These are phyloP conservation scores for Exutisphaerella laricina DNA, from an alignment of 2,329 filamentous ascomycete species.

Conservation along the genomic window DNA sequence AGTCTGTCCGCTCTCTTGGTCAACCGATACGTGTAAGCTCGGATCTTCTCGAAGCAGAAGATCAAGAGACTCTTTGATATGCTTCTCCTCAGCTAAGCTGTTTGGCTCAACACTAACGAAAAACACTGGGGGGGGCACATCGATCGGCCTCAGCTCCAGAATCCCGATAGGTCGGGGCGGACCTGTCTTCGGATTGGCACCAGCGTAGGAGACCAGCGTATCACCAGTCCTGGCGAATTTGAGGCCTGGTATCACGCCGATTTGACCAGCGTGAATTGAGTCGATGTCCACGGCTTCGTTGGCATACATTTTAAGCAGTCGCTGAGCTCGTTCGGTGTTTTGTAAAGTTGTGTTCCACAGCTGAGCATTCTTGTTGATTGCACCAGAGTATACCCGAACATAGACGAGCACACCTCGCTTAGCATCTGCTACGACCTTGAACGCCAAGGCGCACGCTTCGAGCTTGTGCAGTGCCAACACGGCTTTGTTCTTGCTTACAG, in stretches of 20 bases:
- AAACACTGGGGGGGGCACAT: slow-evolving; percentile 88
- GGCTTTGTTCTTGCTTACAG: slow-evolving; percentile 37
- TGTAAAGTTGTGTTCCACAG: slow-evolving; percentile 85
- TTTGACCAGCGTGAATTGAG: slow-evolving; percentile 77
- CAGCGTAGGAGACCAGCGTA: slow-evolving; percentile 71
- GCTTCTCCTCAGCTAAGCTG: slow-evolving; percentile 71
- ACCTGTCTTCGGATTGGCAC: slow-evolving; percentile 54
- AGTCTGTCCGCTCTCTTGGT: slow-evolving; percentile 89
- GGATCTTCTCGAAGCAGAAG: slow-evolving; percentile 87
- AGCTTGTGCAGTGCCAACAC: slow-evolving; percentile 54
- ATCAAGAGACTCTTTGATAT: slow-evolving; percentile 67
- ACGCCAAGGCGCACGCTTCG: slow-evolving; percentile 63
- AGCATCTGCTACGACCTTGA: slow-evolving; percentile 90
- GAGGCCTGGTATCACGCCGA: slow-evolving; percentile 85
- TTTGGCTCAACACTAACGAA: slow-evolving; percentile 89
- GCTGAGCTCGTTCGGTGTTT: slow-evolving; percentile 71
- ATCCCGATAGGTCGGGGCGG: slow-evolving; percentile 64
- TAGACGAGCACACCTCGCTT: slow-evolving; percentile 85
- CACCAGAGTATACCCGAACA: slow-evolving; percentile 84
- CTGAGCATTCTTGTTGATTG: slow-evolving; percentile 64
- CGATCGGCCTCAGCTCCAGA: slow-evolving; percentile 78
- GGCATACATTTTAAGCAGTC: slow-evolving; percentile 83
- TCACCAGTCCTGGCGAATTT: slow-evolving; percentile 92
- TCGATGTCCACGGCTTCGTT: slow-evolving; percentile 79
- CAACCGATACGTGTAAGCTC: slow-evolving; percentile 75